Conservation (phyloP, 768 basidiomycete species). For the Mycena belliarum region DNA sequence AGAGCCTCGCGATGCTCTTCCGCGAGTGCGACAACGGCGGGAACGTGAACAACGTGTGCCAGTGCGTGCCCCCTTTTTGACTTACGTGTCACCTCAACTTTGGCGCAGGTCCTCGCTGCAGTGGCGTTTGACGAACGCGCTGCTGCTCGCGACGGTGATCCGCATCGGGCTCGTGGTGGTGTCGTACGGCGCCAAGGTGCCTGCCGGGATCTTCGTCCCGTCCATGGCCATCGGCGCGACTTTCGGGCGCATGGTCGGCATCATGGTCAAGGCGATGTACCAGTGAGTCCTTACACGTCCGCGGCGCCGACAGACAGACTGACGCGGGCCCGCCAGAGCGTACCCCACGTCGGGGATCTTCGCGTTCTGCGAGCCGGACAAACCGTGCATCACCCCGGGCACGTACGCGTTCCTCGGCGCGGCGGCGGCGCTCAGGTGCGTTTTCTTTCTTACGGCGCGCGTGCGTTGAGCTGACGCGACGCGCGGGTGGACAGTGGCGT, state of each 20-base stretch:
- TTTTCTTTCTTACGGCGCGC: not conserved
- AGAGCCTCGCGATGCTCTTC: conserved; percentile 92
- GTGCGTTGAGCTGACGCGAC: not conserved
- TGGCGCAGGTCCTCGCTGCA: conserved; percentile 78
- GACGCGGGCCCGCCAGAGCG: conserved; percentile 47
- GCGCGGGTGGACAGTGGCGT: conserved; percentile 63
- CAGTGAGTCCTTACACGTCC: conserved; percentile 45
- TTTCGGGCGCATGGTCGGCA: conserved; percentile 96
- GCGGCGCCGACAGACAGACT: too few species aligned
- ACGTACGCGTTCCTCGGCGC: conserved; percentile 98
- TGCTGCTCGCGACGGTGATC: conserved; percentile 88
- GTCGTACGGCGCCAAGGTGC: conserved; percentile 95
- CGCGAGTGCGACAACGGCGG: conserved; percentile 95
- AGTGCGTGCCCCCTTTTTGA: conserved; percentile 57
- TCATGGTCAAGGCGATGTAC: conserved; percentile 92
- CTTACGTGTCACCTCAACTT: too few species aligned
- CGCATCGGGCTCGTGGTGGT: conserved; percentile 85
- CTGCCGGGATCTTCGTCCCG: conserved; percentile 97
- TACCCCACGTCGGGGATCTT: conserved; percentile 87
- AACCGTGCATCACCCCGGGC: conserved; percentile 96
- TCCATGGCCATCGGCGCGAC: conserved; percentile 99
- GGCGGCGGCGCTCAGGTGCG: conserved; percentile 89
- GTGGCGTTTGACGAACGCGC: conserved; percentile 93
- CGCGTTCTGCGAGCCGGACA: conserved; percentile 85
- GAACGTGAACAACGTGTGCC: conserved; percentile 85